Conservation (phyloP, 768 basidiomycete species). For the Lentinula raphanica region DNA sequence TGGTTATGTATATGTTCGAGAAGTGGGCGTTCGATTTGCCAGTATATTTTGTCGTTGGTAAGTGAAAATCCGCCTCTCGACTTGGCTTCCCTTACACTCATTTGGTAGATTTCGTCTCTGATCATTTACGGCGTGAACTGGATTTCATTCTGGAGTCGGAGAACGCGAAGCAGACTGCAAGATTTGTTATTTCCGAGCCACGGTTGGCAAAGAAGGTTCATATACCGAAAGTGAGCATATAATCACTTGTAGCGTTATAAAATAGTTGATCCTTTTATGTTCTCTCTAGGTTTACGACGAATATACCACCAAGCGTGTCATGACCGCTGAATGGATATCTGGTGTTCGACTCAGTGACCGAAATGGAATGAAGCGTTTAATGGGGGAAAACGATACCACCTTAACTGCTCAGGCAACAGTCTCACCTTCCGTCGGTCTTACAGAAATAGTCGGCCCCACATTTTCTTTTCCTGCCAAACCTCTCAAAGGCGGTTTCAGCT, state of each 20-base stretch:
- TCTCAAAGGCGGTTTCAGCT: conserved; percentile 54
- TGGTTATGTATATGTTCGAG: conserved; percentile 77
- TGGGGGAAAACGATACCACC: conserved; percentile 39
- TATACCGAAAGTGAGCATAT: conserved; percentile 51
- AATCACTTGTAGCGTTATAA: not conserved
- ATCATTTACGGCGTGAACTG: conserved; percentile 78
- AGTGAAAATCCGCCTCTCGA: conserved; percentile 17
- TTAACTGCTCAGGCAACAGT: conserved; percentile 6
- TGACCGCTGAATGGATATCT: conserved; percentile 84
- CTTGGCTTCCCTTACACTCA: not conserved
- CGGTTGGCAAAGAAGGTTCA: conserved; percentile 65
- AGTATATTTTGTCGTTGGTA: conserved; percentile 73
- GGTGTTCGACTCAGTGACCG: conserved; percentile 69
- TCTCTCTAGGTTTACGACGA: conserved; percentile 43
- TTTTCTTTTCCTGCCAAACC: conserved; percentile 27
- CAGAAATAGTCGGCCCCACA: conserved; percentile 10
- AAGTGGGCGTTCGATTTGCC: conserved; percentile 83
- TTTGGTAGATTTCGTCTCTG: conserved; percentile 64
- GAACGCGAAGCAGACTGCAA: conserved; percentile 69
- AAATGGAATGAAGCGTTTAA: conserved; percentile 47
- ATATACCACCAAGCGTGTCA: conserved; percentile 70
- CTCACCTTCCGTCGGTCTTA: conserved; percentile 1
- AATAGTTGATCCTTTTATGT: not conserved
- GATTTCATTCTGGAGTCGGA: conserved; percentile 77
- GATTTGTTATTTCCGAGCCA: conserved; percentile 66